Base-by-base conservation (phyloP, 805 yeast genomes). In the Candida sakaeoensis region DNA sequence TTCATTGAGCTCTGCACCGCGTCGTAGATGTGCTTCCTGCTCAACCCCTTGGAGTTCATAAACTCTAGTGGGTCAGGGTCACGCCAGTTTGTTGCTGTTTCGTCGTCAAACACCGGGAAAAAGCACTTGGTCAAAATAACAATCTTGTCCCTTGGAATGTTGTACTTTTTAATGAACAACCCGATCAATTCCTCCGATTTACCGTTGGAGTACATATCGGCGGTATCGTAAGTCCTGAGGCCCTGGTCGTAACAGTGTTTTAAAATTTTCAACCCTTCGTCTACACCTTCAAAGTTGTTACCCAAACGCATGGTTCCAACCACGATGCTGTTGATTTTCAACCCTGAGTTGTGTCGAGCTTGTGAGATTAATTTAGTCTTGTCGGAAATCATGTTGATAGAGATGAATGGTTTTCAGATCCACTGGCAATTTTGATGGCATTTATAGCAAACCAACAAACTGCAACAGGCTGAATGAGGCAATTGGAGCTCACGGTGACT, bases 281-380 rank as follows among this genome's bases (percentile, higher is more conserved):
- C 61, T 7, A 28, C 16, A n/a, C 32, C 32, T 15, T 6, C 14
- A 15, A 10, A 28, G 32, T 28, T 28, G 13, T 42, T 40, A 9
- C 82, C 81, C 47, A 57, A 73, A 2, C 74, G 57, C 82, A 76
- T 75, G 47, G 79, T 74, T 6, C 82, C 83, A 8, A 76, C 70
- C 39, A 77, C 61, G 15, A 76, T 52, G 26, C 65, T 65, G 25
- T 80, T 70, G 26, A 77, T 61, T 45, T 67, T 65, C 29, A 77
- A 58, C 2, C 82, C 82, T 1, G 78, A 64, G 14, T 54, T 16
- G 29, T 26, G 29, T 10, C 12, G 12, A 10, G 16, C 18, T 28
- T n/a, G 18, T 7, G 32, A n/a, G 16, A 28, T 15, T 28, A 28
- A 15, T 28, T 28, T 28, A 8, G 19, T 13, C 16, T 28, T 28